Base-by-base conservation (phyloP, 2,329 filamentous ascomycete species). In the Microdochium nivale region DNA sequence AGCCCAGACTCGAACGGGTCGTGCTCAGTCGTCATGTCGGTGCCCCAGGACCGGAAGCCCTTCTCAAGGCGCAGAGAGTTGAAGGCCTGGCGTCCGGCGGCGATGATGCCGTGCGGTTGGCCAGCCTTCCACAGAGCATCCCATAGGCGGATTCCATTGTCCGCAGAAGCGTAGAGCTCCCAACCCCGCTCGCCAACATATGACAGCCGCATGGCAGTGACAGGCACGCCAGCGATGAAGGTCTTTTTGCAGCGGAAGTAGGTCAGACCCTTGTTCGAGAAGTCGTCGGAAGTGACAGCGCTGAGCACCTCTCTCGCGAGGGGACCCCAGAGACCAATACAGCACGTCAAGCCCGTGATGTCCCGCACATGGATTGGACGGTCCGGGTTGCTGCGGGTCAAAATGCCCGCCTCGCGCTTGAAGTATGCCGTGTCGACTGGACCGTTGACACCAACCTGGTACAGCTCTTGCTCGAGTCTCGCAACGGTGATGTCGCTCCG, bases 241-340 rank as follows among this genome's bases (percentile, higher is more conserved):
- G 71, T 70, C 19, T 65, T 67, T 65, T 78, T 80, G 47, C 73
- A 70, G 1, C 69, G 67, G 54, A 79, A 74, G 51, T 79, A 77
- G 0, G 74, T 72, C 0, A 84, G 65, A 0, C 67, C 73, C 23
- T 67, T 66, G 52, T 72, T 67, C 5, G 65, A 65, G 51, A 77
- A 72, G 58, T 79, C 73, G 30, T 76, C 74, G 0, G 63, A 56
- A 56, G 67, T 75, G 52, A 78, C 62, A 0, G 60, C 58, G 3
- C 63, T 58, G 35, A 84, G 70, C 0, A 84, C 74, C 2, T 80
- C 73, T 3, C 70, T 67, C 0, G 80, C 69, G 11, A 67, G 71
- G 46, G 82, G 82, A 0, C 81, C 81, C 80, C 81, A 85, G 16
- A 85, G 75, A 0, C 81, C 81, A 21, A 85, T 70, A 53, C 77